These are phyloP conservation scores for Rhodosporidiobolus odoratus DNA, from an alignment of 768 basidiomycete genomes.

Conservation along the genomic window DNA sequence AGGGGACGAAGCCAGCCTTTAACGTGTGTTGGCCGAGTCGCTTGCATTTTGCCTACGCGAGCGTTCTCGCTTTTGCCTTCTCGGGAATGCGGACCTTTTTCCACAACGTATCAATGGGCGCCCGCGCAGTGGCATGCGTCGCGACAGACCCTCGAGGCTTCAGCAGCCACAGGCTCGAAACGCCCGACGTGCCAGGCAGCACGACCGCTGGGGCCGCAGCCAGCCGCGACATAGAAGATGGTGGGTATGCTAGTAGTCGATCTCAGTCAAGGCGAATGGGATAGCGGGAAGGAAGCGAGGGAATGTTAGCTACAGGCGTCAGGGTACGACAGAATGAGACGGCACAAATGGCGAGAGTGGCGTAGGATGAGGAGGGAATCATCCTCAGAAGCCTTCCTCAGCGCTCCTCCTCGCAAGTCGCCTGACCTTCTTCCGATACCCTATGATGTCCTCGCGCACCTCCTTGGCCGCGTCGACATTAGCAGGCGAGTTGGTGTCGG, in stretches of 20 bases:
- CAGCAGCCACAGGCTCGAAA: too few relatives aligned
- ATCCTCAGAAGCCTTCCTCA: constrained; percentile 62
- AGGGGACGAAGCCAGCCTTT: too few relatives aligned
- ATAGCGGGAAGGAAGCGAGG: neutral
- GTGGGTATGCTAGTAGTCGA: neutral
- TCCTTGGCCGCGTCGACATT: constrained; percentile 95
- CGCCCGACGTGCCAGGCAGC: too few relatives aligned
- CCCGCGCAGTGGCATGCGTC: too few relatives aligned
- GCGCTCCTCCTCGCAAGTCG: constrained; percentile 77
- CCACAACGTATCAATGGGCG: too few relatives aligned
- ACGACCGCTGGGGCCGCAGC: neutral
- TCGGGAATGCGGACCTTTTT: too few relatives aligned
- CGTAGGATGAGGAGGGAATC: neutral
- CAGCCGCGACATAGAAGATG: neutral
- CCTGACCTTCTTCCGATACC: constrained; percentile 93
- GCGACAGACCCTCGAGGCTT: too few relatives aligned
- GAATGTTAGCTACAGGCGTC: neutral
- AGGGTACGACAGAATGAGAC: neutral
- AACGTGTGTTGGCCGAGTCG: too few relatives aligned
- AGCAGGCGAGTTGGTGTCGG: constrained; percentile 87
- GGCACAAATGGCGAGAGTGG: neutral
- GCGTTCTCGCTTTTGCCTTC: too few relatives aligned
- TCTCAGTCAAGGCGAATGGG: neutral
- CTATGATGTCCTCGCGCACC: constrained; percentile 45
- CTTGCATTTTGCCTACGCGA: too few relatives aligned